Evolutionary conservation across 139 green algal genomes (phyloP).

Genomic region (Chlorella sp.): DNA sequence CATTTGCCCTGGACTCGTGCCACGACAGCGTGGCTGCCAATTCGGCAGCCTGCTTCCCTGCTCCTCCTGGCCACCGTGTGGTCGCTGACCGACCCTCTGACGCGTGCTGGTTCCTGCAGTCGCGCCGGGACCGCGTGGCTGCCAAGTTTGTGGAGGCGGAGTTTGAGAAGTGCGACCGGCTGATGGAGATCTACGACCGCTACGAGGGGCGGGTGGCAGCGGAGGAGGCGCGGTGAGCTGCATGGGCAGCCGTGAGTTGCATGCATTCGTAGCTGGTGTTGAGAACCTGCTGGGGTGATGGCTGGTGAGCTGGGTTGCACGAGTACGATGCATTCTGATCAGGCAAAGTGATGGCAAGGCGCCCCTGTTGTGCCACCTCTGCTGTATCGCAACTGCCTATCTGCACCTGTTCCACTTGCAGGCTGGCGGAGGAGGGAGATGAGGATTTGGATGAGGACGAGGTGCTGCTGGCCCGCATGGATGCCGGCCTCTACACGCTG

Average conservation of each 20-base stretch:
- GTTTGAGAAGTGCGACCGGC: constrained; percentile 95
- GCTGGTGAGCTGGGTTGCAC: no score
- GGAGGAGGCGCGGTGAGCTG: constrained; percentile 40
- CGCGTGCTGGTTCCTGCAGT: constrained; percentile 7
- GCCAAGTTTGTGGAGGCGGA: constrained; percentile 98
- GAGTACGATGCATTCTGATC: no score
- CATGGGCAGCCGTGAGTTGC: neutral
- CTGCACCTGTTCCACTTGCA: neutral
- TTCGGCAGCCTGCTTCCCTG: no score
- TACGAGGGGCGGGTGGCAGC: constrained; percentile 65
- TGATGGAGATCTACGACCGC: constrained; percentile 92
- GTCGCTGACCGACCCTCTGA: no score
- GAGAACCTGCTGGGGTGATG: no score
- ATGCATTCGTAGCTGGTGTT: no score
- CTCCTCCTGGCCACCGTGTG: no score
- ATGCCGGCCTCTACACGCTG: constrained; percentile 86
- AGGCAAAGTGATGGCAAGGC: no score
- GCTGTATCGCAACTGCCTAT: no score
- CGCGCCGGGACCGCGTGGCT: constrained; percentile 77
- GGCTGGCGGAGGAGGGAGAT: constrained; percentile 39
- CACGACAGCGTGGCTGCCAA: no score
- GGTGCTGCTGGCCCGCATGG: constrained; percentile 62
- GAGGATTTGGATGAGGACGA: constrained; percentile 72
- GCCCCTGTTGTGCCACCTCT: no score
- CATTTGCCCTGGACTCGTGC: no score